These are phyloP conservation scores for Vaccinium myrtillus DNA, from an alignment of 148 eudicot species.

Conservation along the genomic window DNA sequence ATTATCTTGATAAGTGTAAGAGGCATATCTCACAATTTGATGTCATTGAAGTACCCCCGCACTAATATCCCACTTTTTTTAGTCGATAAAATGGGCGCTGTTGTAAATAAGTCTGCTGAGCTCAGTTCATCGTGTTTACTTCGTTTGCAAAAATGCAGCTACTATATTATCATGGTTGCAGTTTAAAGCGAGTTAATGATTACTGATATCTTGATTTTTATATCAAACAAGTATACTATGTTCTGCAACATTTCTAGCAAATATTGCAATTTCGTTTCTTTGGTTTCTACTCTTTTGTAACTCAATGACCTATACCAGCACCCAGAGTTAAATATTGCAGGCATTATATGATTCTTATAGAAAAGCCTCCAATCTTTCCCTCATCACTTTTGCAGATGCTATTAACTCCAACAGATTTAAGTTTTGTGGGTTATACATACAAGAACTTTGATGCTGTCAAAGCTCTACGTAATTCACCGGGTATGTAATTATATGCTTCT, in stretches of 20 bases:
- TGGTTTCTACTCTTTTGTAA: not conserved
- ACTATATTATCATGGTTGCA: not conserved
- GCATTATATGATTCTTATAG: not conserved
- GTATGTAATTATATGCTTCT: slow-evolving; percentile 31
- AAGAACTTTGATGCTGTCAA: slow-evolving; percentile 96
- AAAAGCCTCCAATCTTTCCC: slow-evolving; percentile 2
- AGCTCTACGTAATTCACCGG: slow-evolving; percentile 58
- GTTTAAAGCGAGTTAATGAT: not conserved
- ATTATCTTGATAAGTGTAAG: not conserved
- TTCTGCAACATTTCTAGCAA: not conserved
- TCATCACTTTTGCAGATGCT: slow-evolving; percentile 44
- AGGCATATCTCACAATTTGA: not conserved
- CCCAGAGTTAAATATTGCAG: not conserved
- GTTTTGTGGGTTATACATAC: slow-evolving; percentile 95
- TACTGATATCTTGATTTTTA: not conserved
- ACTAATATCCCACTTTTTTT: not conserved
- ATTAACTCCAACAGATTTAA: slow-evolving; percentile 70
- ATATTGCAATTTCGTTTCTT: not conserved
- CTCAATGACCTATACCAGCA: not conserved
- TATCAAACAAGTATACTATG: not conserved
- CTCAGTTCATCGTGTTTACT: not conserved
- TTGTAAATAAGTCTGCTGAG: not conserved
- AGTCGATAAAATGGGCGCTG: not conserved
- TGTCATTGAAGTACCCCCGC: not conserved
- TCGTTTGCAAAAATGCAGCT: not conserved